phyloP scores from a whole-genome alignment of 192 early-diverging fungal species.

The Coemansia sp. region DNA sequence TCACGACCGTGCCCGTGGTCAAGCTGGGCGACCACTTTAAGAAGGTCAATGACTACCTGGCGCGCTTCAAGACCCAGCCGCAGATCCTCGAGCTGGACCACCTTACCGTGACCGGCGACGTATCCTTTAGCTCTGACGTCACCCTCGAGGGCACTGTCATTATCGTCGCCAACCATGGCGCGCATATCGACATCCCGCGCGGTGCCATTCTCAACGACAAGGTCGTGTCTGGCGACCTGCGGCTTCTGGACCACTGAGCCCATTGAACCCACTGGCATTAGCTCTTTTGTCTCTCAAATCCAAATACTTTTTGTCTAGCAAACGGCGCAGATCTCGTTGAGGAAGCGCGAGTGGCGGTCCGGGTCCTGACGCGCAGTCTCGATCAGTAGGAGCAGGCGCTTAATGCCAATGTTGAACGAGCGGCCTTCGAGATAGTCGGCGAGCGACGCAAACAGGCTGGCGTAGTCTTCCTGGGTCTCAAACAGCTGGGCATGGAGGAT shows the following conservation, averaged over 20 bases:
- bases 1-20: slow-evolving; percentile 87
- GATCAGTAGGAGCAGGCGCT: slow-evolving; percentile 83
- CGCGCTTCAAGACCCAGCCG: slow-evolving; percentile 88
- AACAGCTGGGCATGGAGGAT: slow-evolving; percentile 60
- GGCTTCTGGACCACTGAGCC: slow-evolving; percentile 68
- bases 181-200: slow-evolving; percentile 94
- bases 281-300: too few species aligned
- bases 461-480: slow-evolving; percentile 55
- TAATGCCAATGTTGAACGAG: slow-evolving; percentile 75
- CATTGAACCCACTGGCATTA: too few species aligned
- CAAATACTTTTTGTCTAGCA: slow-evolving; percentile 4
- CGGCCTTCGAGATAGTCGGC: slow-evolving; percentile 49
- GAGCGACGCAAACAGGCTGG: slow-evolving; percentile 52
- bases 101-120: slow-evolving; percentile 96
- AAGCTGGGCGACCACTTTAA: slow-evolving; percentile 99
- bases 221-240: slow-evolving; percentile 94
- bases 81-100: slow-evolving; percentile 98
- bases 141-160: slow-evolving; percentile 92
- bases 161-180: slow-evolving; percentile 97
- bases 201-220: slow-evolving; percentile 95
- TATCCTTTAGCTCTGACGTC: slow-evolving; percentile 92
- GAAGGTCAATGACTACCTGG: slow-evolving; percentile 85
- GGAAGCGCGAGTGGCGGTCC: slow-evolving; percentile 25
- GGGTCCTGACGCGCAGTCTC: slow-evolving; percentile 89
- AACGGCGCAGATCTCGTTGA: slow-evolving; percentile 17